Conservation (phyloP, 768 basidiomycete species). For the Tremella fuciformis region DNA sequence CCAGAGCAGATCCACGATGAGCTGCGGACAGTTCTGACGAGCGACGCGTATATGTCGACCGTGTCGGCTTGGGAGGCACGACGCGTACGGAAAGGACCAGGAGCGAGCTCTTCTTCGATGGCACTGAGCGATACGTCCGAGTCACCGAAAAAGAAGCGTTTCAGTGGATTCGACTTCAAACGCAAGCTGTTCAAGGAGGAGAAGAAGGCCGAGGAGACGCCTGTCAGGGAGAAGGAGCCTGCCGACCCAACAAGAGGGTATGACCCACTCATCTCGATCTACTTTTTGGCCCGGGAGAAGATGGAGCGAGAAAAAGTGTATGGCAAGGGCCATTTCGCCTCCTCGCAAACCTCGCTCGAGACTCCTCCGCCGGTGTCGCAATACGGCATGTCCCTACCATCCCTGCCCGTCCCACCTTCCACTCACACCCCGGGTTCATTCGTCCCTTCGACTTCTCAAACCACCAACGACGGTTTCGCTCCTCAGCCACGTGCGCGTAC, state of each 20-base stretch:
- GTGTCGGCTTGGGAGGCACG: conserved; percentile 72
- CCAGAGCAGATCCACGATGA: conserved; percentile 78
- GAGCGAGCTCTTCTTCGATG: conserved; percentile 28
- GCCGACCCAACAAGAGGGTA: conserved; percentile 86
- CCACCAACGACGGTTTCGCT: conserved; percentile 11
- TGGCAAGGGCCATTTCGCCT: conserved; percentile 89
- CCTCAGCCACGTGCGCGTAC: conserved; percentile 29
- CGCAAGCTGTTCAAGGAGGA: conserved; percentile 69
- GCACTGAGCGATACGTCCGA: conserved; percentile 40
- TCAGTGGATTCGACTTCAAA: conserved; percentile 88
- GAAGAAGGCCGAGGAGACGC: conserved; percentile 41
- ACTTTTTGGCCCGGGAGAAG: conserved; percentile 93
- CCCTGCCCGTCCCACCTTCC: conserved; percentile 50
- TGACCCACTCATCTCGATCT: conserved; percentile 93
- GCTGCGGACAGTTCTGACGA: conserved; percentile 69
- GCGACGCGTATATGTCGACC: conserved; percentile 70
- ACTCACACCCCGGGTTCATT: conserved; percentile 58
- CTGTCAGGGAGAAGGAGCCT: conserved; percentile 44
- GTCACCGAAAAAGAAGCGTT: conserved; percentile 66
- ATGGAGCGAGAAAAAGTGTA: conserved; percentile 90
- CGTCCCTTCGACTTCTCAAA: conserved; percentile 57
- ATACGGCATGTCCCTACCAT: conserved; percentile 46
- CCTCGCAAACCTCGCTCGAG: conserved; percentile 66
- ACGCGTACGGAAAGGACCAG: conserved; percentile 39
- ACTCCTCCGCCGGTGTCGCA: conserved; percentile 13